Evolutionary conservation across 768 basidiomycete species (phyloP), one percentile per base, ranked within the genome.

Genomic region (Amanita inopinata): DNA sequence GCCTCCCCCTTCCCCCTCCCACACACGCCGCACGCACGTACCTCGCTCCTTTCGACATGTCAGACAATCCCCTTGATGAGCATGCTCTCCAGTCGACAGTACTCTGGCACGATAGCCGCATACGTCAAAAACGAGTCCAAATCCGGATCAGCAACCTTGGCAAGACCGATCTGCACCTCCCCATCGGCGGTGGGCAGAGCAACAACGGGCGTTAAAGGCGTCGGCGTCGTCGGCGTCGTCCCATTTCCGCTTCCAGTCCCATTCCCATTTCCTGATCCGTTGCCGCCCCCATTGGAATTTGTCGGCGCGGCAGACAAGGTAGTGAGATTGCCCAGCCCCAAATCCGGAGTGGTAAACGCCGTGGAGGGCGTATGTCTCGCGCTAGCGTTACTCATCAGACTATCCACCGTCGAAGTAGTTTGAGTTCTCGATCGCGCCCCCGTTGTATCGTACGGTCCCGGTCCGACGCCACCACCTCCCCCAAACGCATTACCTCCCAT

Each of bases 111-210:
- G 56, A 89, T 83, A 25, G 84, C 76, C 14, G 86, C 85, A 56
- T 91, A 91, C 0, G 81, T 75, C 76, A 86, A 74, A 60, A 88
- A 88, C 43, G 86, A 80, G 58, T 91, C 88, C 40, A 77, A 62
- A 56, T 91, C 88, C 10, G 87, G 76, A 46, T 88, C 85, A 0
- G 88, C 86, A 4, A 90, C 80, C 60, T 87, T 88, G 23, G 76
- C 80, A 35, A 89, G 60, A 11, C 88, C 88, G 24, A 82, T 65
- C 61, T 84, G 83, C 23, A 74, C 67, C 61, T 89, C 87, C 11
- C 70, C 65, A 47, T 88, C 85, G 2, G 70, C 66, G 1, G 86
- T 88, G 11, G 77, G 73, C 41, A 90, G 64, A 19, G 85, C 78
- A 9, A 74, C 72, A 6, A 87, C 78, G 1, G 85, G 83, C 6